phyloP scores from a whole-genome alignment of 2,329 filamentous ascomycete species.

The Hymenoscyphus fraxineus region DNA sequence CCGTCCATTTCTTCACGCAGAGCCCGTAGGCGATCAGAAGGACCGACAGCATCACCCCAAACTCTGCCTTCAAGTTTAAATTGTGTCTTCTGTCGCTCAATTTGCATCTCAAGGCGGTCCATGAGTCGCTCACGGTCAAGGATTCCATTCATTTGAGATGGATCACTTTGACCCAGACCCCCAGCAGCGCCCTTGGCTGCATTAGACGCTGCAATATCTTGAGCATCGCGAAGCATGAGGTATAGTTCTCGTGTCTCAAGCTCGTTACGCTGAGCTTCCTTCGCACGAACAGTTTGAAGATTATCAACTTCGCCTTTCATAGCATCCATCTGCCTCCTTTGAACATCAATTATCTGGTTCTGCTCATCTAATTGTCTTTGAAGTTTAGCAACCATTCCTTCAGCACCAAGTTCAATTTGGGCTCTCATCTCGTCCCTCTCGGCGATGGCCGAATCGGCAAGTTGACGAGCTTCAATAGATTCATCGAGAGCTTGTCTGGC shows the following conservation, averaged over 20 bases:
- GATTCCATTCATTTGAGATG: constrained; percentile 82
- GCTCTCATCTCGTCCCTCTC: constrained; percentile 93
- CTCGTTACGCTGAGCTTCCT: constrained; percentile 91
- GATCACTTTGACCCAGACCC: constrained; percentile 58
- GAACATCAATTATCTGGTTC: constrained; percentile 82
- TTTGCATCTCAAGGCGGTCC: constrained; percentile 89
- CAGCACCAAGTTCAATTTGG: constrained; percentile 84
- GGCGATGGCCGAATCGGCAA: constrained; percentile 92
- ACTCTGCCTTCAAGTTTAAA: constrained; percentile 93
- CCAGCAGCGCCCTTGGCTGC: constrained; percentile 55
- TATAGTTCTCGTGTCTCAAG: constrained; percentile 94
- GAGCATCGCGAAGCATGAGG: constrained; percentile 95
- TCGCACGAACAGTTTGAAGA: constrained; percentile 77
- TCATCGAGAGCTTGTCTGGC: constrained; percentile 90
- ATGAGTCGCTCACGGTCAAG: constrained; percentile 89
- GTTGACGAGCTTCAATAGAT: constrained; percentile 81
- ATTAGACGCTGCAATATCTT: constrained; percentile 89
- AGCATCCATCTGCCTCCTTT: constrained; percentile 78
- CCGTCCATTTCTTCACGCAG: constrained; percentile 93
- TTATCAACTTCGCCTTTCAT: constrained; percentile 88
- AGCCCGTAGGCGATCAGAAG: constrained; percentile 87
- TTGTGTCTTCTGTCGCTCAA: constrained; percentile 95
- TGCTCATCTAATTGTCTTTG: constrained; percentile 95
- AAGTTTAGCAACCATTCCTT: constrained; percentile 87
- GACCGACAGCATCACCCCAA: constrained; percentile 77